Evolutionary conservation across 2,329 filamentous ascomycete species (phyloP).

Genomic region (Triangularia setosa): DNA sequence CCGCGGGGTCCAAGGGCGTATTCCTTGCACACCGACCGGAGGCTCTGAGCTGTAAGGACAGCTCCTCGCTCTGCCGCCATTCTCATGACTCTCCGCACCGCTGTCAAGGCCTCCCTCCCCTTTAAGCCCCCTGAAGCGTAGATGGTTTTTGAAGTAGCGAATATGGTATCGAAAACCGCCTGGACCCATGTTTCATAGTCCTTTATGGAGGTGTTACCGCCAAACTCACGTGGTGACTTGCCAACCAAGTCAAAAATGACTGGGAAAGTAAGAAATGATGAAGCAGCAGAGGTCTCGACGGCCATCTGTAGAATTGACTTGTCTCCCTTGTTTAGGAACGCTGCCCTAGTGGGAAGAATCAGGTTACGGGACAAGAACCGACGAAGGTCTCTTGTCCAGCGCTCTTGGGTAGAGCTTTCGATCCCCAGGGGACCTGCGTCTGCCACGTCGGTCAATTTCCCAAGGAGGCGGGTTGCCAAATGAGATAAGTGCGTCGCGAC

Average conservation of each 20-base stretch:
- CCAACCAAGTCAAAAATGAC: conserved; percentile 44
- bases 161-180: conserved; percentile 33
- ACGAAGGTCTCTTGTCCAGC: conserved; percentile 46
- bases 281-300: conserved; percentile 36
- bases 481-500: conserved; percentile 47
- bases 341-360: conserved; percentile 47
- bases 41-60: conserved; percentile 36
- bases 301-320: conserved; percentile 40
- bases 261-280: conserved; percentile 37
- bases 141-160: conserved; percentile 8
- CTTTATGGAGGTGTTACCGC: conserved; percentile 38
- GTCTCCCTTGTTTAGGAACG: conserved; percentile 42
- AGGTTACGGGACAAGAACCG: conserved; percentile 49
- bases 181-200: conserved; percentile 40
- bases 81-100: conserved; percentile 32
- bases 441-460: conserved; percentile 35
- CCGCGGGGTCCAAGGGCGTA: conserved; percentile 37
- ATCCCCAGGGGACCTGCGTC: conserved; percentile 18
- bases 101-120: conserved; percentile 20
- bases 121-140: conserved; percentile 22
- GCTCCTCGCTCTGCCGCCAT: conserved; percentile 31
- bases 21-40: conserved; percentile 40
- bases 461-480: conserved; percentile 38
- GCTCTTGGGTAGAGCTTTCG: conserved; percentile 28
- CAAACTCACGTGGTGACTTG: conserved; percentile 28